A percentile compares a stretch with the other conserved stretches of the same genome.
Conservation (phyloP, 495 filamentous ascomycete genomes). For the Aspergillus leporis region DNA sequence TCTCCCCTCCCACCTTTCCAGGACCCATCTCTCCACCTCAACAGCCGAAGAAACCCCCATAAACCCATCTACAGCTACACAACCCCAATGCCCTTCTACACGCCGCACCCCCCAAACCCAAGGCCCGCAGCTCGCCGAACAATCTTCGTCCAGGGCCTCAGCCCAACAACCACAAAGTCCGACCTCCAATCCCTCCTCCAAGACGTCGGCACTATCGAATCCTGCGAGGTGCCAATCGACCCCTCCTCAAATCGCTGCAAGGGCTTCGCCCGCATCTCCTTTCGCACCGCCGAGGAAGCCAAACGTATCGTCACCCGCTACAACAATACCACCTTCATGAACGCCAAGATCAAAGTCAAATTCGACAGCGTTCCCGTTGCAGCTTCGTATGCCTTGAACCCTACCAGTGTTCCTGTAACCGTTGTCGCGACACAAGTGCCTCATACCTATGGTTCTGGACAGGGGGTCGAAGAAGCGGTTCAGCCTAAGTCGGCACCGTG, state of each 20-base stretch:
- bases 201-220: conserved; percentile 29
- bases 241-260: conserved; percentile 17
- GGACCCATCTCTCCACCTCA: conserved; percentile 15
- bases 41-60: conserved; percentile 6
- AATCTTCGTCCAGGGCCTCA: conserved; percentile 34
- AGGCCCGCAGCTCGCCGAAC: conserved; percentile 20
- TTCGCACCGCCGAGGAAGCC: conserved; percentile 37
- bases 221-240: conserved; percentile 27
- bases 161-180: conserved; percentile 21
- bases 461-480: neutral
- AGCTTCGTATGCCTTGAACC: neutral
- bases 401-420: neutral
- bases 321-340: conserved; percentile 37
- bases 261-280: conserved; percentile 32
- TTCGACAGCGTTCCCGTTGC: conserved; percentile 19
- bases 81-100: conserved; percentile 4
- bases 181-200: conserved; percentile 28
- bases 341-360: conserved; percentile 30
- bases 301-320: conserved; percentile 30
- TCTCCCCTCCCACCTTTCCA: conserved; percentile 26
- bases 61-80: neutral
- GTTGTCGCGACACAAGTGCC: neutral
- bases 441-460: neutral
- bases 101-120: conserved; percentile 10
- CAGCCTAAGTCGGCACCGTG: conserved; percentile 17